A percentile compares a stretch with the other conserved stretches of the same genome.
These are phyloP conservation scores for Glaciozyma martinii DNA, from an alignment of 768 basidiomycete species.

Conservation along the genomic window DNA sequence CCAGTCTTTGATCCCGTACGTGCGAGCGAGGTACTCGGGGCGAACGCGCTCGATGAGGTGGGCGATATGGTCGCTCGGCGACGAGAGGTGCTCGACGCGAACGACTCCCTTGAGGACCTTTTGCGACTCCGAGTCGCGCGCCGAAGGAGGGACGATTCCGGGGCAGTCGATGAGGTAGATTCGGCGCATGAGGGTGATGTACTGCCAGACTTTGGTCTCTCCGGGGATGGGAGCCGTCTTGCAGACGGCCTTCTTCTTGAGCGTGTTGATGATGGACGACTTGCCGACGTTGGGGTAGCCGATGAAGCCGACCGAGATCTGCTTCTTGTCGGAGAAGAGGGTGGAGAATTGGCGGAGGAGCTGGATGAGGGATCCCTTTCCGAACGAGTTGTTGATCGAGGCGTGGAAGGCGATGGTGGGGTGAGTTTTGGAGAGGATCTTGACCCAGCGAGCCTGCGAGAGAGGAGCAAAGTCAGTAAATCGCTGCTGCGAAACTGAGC, in stretches of 20 bases:
- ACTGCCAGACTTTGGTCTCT: conserved; percentile 99
- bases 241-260: conserved; percentile 97
- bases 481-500: background rate
- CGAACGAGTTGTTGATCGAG: conserved; percentile 97
- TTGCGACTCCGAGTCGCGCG: conserved; percentile 76
- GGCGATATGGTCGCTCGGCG: conserved; percentile 85
- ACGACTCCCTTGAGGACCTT: conserved; percentile 95
- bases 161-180: conserved; percentile 99
- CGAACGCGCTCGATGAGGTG: conserved; percentile 82
- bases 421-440: conserved; percentile 85
- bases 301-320: conserved; percentile 95
- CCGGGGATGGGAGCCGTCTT: conserved; percentile 92
- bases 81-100: conserved; percentile 85
- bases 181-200: conserved; percentile 87
- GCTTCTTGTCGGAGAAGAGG: conserved; percentile 96
- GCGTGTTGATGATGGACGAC: conserved; percentile 92
- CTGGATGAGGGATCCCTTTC: conserved; percentile 96
- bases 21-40: conserved; percentile 74
- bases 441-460: conserved; percentile 79
- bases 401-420: conserved; percentile 98
- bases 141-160: conserved; percentile 90
- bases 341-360: conserved; percentile 92
- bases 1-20: conserved; percentile 59
- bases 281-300: conserved; percentile 99
- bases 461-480: background rate